Base-by-base conservation (phyloP, 257 asterid genomes). In the Fraxinus cuspidata region DNA sequence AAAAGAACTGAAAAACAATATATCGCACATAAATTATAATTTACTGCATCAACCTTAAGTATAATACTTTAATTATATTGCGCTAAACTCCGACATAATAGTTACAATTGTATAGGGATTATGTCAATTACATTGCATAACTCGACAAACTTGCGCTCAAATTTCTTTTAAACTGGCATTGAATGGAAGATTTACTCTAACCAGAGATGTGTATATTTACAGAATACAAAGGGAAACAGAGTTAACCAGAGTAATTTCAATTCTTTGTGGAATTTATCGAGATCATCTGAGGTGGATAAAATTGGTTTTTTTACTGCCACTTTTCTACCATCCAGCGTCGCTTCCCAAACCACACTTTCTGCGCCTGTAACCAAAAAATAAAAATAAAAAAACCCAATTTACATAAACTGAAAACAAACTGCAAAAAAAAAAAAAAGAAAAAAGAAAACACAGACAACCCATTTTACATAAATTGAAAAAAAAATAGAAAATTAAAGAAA, bases 291-390 rank as follows among this genome's bases (percentile, higher is more conserved):
- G 80, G 97, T 92, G 21, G 98, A 92, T 70, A 94, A 78, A 83
- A 88, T 80, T 0, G 97, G 98, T 87, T 92, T 94, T 81, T 89
- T 95, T 3, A 80, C 94, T 19, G 97, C 99, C 78, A 91, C 96
- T 81, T 76, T 95, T 77, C 81, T 84, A 40, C 92, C 98, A 35
- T 87, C 86, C 56, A 95, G 90, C 71, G 83, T 65, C 47, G 88
- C 98, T 80, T 88, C 91, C 60, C 88, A 91, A 60, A 93, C 97
- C 82, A 90, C 94, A 82, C 98, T 95, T 85, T 93, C 97, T 67
- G 94, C 92, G 31, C 98, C 98, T 93, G 91, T 23, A 85, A 78
- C 2, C 21, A 60, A 70, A 28, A n/a, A n/a, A n/a, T n/a, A n/a
- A n/a, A n/a, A n/a, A n/a, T n/a, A n/a, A 70, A 35, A 51, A 34